Evolutionary conservation across 2,329 filamentous ascomycete species (phyloP).

Genomic region (Chrysoporthe deuterocubensis): DNA sequence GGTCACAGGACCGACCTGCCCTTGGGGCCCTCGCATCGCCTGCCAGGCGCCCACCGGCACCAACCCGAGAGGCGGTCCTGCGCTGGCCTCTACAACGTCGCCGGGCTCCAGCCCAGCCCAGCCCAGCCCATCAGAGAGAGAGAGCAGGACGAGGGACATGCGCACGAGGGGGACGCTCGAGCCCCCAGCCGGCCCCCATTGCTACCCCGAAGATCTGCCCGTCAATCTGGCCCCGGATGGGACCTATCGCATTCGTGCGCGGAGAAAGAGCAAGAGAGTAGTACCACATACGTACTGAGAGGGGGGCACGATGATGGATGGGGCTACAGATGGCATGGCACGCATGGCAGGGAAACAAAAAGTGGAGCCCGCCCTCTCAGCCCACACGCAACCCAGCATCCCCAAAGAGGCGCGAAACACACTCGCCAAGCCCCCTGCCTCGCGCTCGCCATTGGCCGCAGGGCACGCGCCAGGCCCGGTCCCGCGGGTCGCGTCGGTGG

Average conservation of each 20-base stretch:
- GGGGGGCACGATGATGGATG: too few relatives aligned
- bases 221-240: neutral
- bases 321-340: too few relatives aligned
- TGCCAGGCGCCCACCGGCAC: too few relatives aligned
- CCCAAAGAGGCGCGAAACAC: conserved; percentile 17
- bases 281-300: too few relatives aligned
- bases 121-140: too few relatives aligned
- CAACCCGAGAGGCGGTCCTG: neutral
- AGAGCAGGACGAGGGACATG: too few relatives aligned
- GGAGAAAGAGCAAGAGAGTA: neutral
- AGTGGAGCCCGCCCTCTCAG: neutral
- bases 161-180: neutral
- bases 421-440: conserved; percentile 14
- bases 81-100: too few relatives aligned
- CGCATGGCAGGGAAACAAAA: conserved; percentile 7
- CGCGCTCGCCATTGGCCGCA: conserved; percentile 19
- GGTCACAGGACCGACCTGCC: too few relatives aligned
- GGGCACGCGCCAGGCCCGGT: conserved; percentile 27
- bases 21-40: too few relatives aligned
- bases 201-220: neutral
- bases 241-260: conserved; percentile 2
- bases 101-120: too few relatives aligned
- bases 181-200: neutral
- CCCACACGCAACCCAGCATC: neutral
- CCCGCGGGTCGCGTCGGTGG: conserved; percentile 9